Base-by-base conservation (phyloP, 2,329 filamentous ascomycete genomes). In the Colletotrichum brevisporum region DNA sequence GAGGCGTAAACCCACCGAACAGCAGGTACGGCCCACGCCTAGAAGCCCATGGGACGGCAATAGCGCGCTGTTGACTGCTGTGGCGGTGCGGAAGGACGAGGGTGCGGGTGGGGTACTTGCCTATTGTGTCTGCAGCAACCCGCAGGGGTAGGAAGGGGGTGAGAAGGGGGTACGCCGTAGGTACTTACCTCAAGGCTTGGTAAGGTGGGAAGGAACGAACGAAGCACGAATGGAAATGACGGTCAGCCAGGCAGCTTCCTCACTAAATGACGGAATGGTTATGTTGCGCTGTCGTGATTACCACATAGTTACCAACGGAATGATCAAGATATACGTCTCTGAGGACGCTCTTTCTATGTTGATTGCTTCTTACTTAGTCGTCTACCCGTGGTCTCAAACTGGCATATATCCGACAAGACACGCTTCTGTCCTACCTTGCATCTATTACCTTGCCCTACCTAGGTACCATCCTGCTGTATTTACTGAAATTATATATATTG, bases 1-100 rank as follows among this genome's bases (percentile, higher is more conserved):
- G 68, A 69, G 58, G 63, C 54, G 68, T 66, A 58, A 67, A 60
- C 67, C 67, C 67, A 69, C 67, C 39, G 45, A 67, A 61, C 67
- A 69, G 62, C 67, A 69, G 67, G 55, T 39, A 62, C 63, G 67
- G 51, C 55, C 67, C 67, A 69, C 62, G 62, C 39, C 50, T 69
- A 45, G 66, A 56, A 48, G 64, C 41, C 62, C 59, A 53, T 65
- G 66, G 54, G 48, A 58, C 53, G 65, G 55, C 54, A 65, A 50
- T 16, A 69, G 61, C 55, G 61, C 31, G 26, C 31, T n/a, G 43
- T 55, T 48, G 53, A 62, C 55, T 50, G 50, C 53, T 69, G 67
- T 69, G 66, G 67, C 67, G 67, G 67, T 69, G 67, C 67, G 55
- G 43, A 21, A 45, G 5, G 64, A 57, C 64, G 45, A 63, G 59